phyloP scores from a whole-genome alignment of 352 stramenopile species.

The Albugo laibachii region DNA sequence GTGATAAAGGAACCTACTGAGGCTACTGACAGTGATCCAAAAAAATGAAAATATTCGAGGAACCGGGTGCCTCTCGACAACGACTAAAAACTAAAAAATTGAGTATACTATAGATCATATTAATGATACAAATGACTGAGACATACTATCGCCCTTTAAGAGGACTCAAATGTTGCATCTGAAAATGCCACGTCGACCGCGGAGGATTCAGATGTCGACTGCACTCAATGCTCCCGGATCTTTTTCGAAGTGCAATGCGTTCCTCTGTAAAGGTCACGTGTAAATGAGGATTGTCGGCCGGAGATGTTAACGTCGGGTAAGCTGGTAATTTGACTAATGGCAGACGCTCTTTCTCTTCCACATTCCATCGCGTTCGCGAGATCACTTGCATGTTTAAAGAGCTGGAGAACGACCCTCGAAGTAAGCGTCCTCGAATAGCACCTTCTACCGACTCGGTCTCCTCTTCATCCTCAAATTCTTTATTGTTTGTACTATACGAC shows the following conservation, averaged over 20 bases:
- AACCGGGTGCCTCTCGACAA: too few relatives aligned
- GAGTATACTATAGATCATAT: too few relatives aligned
- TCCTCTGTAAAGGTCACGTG: slow-evolving; percentile 45
- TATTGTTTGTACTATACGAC: slow-evolving; percentile 2
- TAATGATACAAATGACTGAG: too few relatives aligned
- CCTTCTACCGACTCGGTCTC: slow-evolving; percentile 62
- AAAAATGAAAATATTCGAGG: too few relatives aligned
- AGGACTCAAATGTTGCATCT: slow-evolving; percentile 40
- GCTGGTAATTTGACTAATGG: slow-evolving; percentile 56
- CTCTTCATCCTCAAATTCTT: slow-evolving; percentile 19
- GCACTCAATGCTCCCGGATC: slow-evolving; percentile 8
- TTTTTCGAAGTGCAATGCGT: slow-evolving; percentile 17
- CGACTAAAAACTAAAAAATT: too few relatives aligned
- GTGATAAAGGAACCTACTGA: too few relatives aligned
- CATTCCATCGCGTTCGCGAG: slow-evolving; percentile 41
- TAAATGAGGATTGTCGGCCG: slow-evolving; percentile 60
- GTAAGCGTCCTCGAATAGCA: slow-evolving; percentile 61
- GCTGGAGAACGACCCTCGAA: slow-evolving; percentile 56
- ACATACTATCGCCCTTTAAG: too few relatives aligned
- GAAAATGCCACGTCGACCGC: slow-evolving; percentile 64
- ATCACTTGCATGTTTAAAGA: slow-evolving; percentile 50
- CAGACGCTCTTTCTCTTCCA: slow-evolving; percentile 41
- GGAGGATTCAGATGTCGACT: slow-evolving; percentile 41
- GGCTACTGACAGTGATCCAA: too few relatives aligned
- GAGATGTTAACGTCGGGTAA: slow-evolving; percentile 33